phyloP scores from a whole-genome alignment of 169 alveolate genomes.

The Toxoplasma gondii region DNA sequence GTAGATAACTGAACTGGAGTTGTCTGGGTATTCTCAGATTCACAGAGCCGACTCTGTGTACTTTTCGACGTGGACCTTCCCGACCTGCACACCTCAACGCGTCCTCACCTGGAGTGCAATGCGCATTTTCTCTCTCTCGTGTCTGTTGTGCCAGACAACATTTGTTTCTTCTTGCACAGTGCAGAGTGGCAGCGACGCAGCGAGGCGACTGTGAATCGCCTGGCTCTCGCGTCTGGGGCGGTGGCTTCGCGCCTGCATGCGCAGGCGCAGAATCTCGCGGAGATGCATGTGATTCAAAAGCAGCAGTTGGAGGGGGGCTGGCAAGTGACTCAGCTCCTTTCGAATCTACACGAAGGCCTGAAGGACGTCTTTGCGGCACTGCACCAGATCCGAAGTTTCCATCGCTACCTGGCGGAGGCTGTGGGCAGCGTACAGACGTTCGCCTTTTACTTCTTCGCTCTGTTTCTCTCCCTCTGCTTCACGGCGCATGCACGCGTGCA shows the following conservation, averaged over 20 bases:
- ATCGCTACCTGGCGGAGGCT: conserved; percentile 35
- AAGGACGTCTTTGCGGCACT: conserved; percentile 43
- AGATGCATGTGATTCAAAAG: conserved; percentile 37
- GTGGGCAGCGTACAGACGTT: conserved; percentile 38
- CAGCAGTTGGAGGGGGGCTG: conserved; percentile 58
- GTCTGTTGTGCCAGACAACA: conserved; percentile 31
- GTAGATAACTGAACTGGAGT: too few species aligned
- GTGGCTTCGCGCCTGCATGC: conserved; percentile 34
- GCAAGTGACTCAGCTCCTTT: conserved; percentile 50
- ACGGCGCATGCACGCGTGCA: neutral
- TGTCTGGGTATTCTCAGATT: too few species aligned
- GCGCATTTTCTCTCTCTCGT: too few species aligned
- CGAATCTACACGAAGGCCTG: conserved; percentile 50
- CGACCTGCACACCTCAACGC: too few species aligned
- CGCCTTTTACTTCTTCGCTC: conserved; percentile 26
- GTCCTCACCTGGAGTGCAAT: too few species aligned
- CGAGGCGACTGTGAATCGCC: conserved; percentile 48
- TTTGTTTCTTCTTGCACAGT: conserved; percentile 62
- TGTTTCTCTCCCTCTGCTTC: neutral
- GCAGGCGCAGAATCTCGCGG: conserved; percentile 39
- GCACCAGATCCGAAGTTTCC: conserved; percentile 55
- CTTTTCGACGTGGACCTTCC: too few species aligned
- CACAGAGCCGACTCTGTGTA: too few species aligned
- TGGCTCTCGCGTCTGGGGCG: conserved; percentile 55
- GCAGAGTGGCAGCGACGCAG: conserved; percentile 61